phyloP scores from a whole-genome alignment of 257 asterid species.

The Ilex asprella region DNA sequence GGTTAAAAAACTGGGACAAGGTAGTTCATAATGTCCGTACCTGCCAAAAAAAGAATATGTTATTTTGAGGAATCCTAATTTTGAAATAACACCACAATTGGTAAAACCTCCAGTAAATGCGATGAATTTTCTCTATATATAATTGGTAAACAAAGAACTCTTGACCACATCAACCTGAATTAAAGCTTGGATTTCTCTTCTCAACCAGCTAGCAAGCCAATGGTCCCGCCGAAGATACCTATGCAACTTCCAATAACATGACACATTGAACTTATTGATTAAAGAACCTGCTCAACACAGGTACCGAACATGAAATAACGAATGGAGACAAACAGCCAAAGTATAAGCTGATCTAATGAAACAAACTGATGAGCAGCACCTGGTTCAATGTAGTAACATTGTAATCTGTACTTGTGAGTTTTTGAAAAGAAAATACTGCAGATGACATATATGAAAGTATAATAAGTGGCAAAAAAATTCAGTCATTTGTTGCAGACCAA shows the following conservation, averaged over 20 bases:
- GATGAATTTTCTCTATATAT: too few relatives aligned
- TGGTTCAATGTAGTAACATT: constrained; percentile 61
- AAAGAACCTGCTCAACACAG: constrained; percentile 32
- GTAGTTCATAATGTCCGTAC: too few relatives aligned
- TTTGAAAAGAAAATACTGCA: constrained; percentile 60
- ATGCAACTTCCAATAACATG: constrained; percentile 57
- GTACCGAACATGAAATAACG: neutral
- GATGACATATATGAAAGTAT: constrained; percentile 6
- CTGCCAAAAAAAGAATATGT: too few relatives aligned
- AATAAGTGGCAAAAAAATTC: neutral
- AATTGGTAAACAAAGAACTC: neutral
- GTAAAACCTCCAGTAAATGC: too few relatives aligned
- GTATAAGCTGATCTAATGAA: neutral
- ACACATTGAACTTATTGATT: constrained; percentile 34
- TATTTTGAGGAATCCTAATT: too few relatives aligned
- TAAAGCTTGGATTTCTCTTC: constrained; percentile 72
- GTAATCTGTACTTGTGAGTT: constrained; percentile 68
- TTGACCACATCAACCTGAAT: constrained; percentile 37
- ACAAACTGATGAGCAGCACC: constrained; percentile 26
- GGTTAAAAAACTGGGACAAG: too few relatives aligned
- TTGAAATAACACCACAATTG: too few relatives aligned
- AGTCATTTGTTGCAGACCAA: neutral
- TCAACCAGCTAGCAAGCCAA: constrained; percentile 58
- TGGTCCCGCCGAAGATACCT: constrained; percentile 50
- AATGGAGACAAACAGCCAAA: neutral